These are phyloP conservation scores for Fusarium incarnatum DNA, from an alignment of 2,329 filamentous ascomycete species.

Conservation along the genomic window DNA sequence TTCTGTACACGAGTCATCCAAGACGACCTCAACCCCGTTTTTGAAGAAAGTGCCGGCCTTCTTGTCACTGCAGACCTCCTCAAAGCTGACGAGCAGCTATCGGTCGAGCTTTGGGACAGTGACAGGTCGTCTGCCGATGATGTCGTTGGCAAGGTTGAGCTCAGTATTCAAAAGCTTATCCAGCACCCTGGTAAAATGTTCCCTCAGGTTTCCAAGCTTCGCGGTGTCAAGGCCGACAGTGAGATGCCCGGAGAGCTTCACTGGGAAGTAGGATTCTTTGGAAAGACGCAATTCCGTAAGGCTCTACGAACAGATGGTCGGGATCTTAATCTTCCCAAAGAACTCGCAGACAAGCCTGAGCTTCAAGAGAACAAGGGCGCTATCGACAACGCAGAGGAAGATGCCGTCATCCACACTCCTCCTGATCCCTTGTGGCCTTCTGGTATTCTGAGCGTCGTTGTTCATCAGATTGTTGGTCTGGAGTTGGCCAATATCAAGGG, in stretches of 20 bases:
- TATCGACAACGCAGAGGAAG: conserved; percentile 76
- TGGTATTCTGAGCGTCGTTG: conserved; percentile 84
- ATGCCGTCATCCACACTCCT: conserved; percentile 88
- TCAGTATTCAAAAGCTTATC: conserved; percentile 95
- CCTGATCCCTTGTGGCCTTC: conserved; percentile 97
- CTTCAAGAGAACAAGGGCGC: conserved; percentile 88
- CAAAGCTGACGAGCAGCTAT: conserved; percentile 92
- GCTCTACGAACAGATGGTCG: conserved; percentile 89
- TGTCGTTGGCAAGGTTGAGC: conserved; percentile 92
- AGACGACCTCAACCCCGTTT: conserved; percentile 92
- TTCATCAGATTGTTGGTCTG: conserved; percentile 95
- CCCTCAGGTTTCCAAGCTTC: conserved; percentile 84
- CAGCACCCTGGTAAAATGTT: conserved; percentile 93
- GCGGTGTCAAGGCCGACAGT: conserved; percentile 84
- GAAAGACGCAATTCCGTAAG: conserved; percentile 87
- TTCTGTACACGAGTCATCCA: conserved; percentile 97
- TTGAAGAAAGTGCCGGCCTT: conserved; percentile 87
- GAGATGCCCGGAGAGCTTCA: conserved; percentile 93
- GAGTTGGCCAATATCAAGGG: conserved; percentile 93
- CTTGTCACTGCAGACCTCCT: conserved; percentile 90
- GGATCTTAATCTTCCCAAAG: conserved; percentile 79
- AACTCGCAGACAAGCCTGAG: conserved; percentile 77
- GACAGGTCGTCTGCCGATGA: conserved; percentile 93
- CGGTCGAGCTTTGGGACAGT: conserved; percentile 95
- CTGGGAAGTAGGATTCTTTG: conserved; percentile 97